Percentiles rank a stretch among this genome's conserved stretches.
Evolutionary conservation across 768 basidiomycete genomes (phyloP).

Genomic region (Podaxis sp.): DNA sequence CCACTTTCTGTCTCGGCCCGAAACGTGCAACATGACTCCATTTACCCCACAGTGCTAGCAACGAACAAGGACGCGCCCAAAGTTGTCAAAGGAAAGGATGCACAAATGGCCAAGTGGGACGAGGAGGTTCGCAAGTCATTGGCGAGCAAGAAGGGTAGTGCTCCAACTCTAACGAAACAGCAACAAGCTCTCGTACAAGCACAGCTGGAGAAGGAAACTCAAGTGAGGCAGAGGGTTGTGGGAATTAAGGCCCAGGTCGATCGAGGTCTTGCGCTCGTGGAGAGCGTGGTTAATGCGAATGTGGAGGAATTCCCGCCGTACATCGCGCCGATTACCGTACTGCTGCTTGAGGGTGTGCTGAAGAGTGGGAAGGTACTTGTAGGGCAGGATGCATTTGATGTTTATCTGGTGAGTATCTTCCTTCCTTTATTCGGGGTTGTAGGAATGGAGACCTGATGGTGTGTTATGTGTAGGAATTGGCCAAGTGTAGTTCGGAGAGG

Average conservation of each 20-base stretch:
- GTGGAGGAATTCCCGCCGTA: conserved; percentile 54
- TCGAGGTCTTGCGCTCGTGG: conserved; percentile 71
- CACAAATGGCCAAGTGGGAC: conserved; percentile 94
- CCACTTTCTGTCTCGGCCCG: neutral
- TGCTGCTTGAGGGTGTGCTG: conserved; percentile 69
- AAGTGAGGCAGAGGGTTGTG: conserved; percentile 60
- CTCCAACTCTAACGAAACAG: conserved; percentile 68
- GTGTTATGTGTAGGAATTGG: conserved; percentile 51
- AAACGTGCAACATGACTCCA: neutral
- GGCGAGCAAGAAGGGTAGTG: conserved; percentile 72
- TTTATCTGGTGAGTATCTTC: conserved; percentile 65
- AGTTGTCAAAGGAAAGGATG: conserved; percentile 78
- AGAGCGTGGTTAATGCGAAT: conserved; percentile 53
- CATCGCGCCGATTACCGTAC: conserved; percentile 54
- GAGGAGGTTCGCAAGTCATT: conserved; percentile 86
- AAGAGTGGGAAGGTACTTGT: conserved; percentile 61
- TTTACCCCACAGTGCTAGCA: conserved; percentile 53
- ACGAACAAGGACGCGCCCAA: conserved; percentile 52
- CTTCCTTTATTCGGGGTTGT: neutral
- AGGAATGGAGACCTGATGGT: neutral
- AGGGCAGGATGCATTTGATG: conserved; percentile 62
- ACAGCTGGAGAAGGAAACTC: conserved; percentile 80
- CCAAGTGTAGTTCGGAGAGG: conserved; percentile 71
- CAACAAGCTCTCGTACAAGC: conserved; percentile 82
- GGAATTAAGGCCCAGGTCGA: conserved; percentile 52